Evolutionary conservation across 2,329 filamentous ascomycete species (phyloP).

Genomic region (Exophiala sideris): DNA sequence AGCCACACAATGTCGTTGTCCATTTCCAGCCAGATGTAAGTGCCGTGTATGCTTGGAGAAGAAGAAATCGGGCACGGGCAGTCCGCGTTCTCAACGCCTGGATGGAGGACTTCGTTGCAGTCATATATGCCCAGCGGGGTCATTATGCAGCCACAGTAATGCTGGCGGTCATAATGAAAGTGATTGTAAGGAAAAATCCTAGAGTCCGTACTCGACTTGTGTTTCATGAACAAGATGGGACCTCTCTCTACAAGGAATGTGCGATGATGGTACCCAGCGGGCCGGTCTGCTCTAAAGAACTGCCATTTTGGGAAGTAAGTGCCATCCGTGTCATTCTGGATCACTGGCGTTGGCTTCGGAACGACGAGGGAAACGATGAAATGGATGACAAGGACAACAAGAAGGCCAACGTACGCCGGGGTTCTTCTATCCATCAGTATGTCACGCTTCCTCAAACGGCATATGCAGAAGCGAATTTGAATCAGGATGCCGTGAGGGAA

Average conservation of each 20-base stretch:
- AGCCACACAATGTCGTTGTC: not conserved
- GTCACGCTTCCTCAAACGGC: not conserved
- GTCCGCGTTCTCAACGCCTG: too few species aligned
- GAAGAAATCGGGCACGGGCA: too few species aligned
- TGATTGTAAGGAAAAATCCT: not conserved
- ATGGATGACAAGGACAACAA: not conserved
- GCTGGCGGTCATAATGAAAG: slow-evolving; percentile 4
- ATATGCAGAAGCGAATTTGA: not conserved
- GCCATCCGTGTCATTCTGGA: not conserved
- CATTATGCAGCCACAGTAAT: slow-evolving; percentile 4
- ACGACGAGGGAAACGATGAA: not conserved
- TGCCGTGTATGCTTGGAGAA: not conserved
- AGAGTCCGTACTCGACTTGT: not conserved
- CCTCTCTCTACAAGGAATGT: not conserved
- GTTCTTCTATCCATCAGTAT: not conserved
- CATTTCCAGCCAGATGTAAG: slow-evolving; percentile 3
- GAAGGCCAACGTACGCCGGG: not conserved
- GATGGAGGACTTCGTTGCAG: not conserved
- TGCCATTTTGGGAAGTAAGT: slow-evolving; percentile 6
- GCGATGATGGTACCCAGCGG: not conserved
- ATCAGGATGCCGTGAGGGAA: too few species aligned
- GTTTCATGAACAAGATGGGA: slow-evolving; percentile 9
- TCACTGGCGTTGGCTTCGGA: slow-evolving; percentile 5
- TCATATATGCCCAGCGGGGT: slow-evolving; percentile 1
- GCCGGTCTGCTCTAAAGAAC: not conserved